Base-by-base conservation (phyloP, 2,329 filamentous ascomycete genomes). In the Aspergillus tamarii region DNA sequence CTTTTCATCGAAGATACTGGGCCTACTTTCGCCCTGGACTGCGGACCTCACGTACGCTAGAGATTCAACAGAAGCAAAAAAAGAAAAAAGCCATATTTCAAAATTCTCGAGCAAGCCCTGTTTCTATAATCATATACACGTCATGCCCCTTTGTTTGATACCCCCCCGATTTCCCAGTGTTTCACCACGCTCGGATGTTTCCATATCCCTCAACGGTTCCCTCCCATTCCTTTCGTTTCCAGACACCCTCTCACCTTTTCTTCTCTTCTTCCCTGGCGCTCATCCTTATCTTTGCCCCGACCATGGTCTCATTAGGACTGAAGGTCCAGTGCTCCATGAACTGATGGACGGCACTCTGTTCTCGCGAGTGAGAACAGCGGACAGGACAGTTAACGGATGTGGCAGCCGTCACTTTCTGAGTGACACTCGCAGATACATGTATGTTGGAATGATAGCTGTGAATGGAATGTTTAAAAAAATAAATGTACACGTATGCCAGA, bases 321-420 rank as follows among this genome's bases (percentile, higher is more conserved):
- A 46, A 46, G 43, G 43, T 46, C 21, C 23, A 23, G 45, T 48
- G 45, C 12, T 28, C 45, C 45, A 41, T 41, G 39, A n/a, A 41
- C 39, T 10, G 39, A 41, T 41, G 39, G 39, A 41, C 39, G 16
- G 39, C 39, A 19, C 36, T 14, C 45, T 23, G 23, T 48, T 48
- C 45, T 48, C 43, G 43, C 21, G n/a, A 12, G 43, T 9, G 43
- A 26, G 12, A 48, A 53, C 36, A 16, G 45, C 11, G 43, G 50
- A 50, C 10, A 7, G 61, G 53, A 60, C 56, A 46, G 54, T 46
- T 52, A 50, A 59, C 52, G 43, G 73, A 72, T 72, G 74, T 76
- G 74, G 74, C 74, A 76, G 74, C 74, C 74, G 74, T 76, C 73
- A 70, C 73, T 69, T 28, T 32, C 45, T 32, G 57, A 63, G 71